Evolutionary conservation across 805 yeast genomes (phyloP).

Genomic region (Candida railenensis): DNA sequence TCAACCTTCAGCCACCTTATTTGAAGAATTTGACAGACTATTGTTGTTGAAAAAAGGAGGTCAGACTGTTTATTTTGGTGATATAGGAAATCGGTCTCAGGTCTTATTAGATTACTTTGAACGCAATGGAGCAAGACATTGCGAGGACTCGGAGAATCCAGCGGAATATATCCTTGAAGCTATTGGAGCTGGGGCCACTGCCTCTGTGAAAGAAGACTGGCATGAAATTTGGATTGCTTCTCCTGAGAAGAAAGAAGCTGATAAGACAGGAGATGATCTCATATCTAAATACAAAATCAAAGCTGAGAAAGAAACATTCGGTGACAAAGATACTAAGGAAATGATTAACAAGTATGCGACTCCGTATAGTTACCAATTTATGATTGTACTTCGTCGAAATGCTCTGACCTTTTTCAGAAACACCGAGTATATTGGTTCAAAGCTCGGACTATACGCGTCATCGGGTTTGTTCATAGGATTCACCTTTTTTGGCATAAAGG

Average conservation of each 20-base stretch:
- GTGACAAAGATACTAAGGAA: slow-evolving; percentile 7
- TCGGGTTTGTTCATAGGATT: slow-evolving; percentile 42
- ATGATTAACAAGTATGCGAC: slow-evolving; percentile 14
- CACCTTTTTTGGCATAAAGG: slow-evolving; percentile 18
- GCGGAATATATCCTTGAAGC: slow-evolving; percentile 74
- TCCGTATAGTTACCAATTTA: slow-evolving; percentile 17
- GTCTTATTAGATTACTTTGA: slow-evolving; percentile 34
- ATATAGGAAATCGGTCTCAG: slow-evolving; percentile 29
- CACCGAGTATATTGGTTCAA: slow-evolving; percentile 39
- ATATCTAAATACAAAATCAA: slow-evolving; percentile 5
- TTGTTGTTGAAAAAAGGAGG: slow-evolving; percentile 54
- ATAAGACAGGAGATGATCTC: slow-evolving; percentile 11
- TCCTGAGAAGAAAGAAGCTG: slow-evolving; percentile 13
- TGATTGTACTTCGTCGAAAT: slow-evolving; percentile 15
- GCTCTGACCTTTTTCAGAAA: slow-evolving; percentile 34
- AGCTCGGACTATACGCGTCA: slow-evolving; percentile 46
- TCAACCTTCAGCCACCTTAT: slow-evolving; percentile 71
- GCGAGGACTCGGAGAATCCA: slow-evolving; percentile 59
- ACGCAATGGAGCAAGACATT: slow-evolving; percentile 46
- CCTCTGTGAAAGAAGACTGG: slow-evolving; percentile 59
- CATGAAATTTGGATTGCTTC: slow-evolving; percentile 54
- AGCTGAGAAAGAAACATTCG: background rate
- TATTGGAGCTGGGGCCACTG: slow-evolving; percentile 82
- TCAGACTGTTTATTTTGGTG: slow-evolving; percentile 44
- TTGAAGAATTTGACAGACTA: slow-evolving; percentile 67